A percentile compares a stretch with the other conserved stretches of the same genome.
Evolutionary conservation across 129 eudicot genomes (phyloP).

Genomic region (Centrapalus pauciflorus): DNA sequence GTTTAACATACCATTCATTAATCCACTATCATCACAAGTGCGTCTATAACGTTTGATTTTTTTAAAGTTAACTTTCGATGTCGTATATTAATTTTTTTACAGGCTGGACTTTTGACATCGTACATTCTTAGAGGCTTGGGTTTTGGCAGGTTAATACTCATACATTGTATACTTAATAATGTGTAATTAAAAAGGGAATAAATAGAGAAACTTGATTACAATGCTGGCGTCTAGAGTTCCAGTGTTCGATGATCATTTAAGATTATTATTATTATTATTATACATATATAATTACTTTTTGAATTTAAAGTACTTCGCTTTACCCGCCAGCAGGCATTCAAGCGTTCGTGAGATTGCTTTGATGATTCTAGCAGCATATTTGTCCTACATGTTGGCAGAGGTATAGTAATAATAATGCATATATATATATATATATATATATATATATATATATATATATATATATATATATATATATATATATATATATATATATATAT

Average conservation of each 20-base stretch:
- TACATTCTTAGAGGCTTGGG: conserved; percentile 78
- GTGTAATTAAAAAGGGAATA: too few relatives aligned
- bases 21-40: background rate
- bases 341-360: conserved; percentile 87
- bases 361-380: conserved; percentile 82
- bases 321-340: conserved; percentile 81
- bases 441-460: too few relatives aligned
- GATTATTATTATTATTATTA: background rate
- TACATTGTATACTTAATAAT: background rate
- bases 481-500: too few relatives aligned
- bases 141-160: conserved; percentile 59
- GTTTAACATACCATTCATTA: too few relatives aligned
- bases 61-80: too few relatives aligned
- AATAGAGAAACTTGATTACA: background rate
- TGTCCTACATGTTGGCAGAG: conserved; percentile 96
- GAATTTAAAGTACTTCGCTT: background rate
- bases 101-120: conserved; percentile 87
- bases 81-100: too few relatives aligned
- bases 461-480: too few relatives aligned
- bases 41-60: background rate
- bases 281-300: too few relatives aligned
- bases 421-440: too few relatives aligned
- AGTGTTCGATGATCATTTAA: background rate
- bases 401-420: conserved; percentile 48
- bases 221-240: background rate